Evolutionary conservation across 345 rosid species (phyloP), one percentile per base, ranked within the genome.

Genomic region (Ceriops tagal): DNA sequence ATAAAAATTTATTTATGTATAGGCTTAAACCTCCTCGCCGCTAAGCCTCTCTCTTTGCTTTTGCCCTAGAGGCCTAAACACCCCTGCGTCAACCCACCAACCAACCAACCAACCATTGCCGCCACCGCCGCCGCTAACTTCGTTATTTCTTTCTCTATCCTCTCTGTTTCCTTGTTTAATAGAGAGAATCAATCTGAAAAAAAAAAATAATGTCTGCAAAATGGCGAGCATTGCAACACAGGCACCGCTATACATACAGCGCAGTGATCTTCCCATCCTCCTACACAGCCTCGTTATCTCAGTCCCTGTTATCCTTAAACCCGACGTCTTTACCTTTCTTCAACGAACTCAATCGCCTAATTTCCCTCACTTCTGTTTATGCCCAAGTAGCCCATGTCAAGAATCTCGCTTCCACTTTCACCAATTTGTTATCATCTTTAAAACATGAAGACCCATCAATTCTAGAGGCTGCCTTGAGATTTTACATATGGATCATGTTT

Each of bases 171-270:
- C 52, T 30, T 16, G 5, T 21, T 22, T 35, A 5, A 2, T 34
- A 24, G 5, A 55, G 34, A 34, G 26, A 6, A 4, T 7, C 32
- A 1, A 47, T 11, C 22, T 35, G 78, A 32, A 28, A 31, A 5
- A 31, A 31, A 32, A 34, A 34, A 34, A 34, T 6, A 43, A 93
- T 93, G 98, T 93, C 98, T 3, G 92, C 97, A 13, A 93, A 93
- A 76, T 91, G 98, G 97, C 89, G 98, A 65, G 97, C 98, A 49
- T 61, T 91, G 57, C 98, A 93, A 81, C 96, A 93, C 64, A 92
- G 98, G 67, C 98, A 93, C 79, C 96, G 96, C 46, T 93, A 87
- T 79, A 93, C 96, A 21, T 89, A 93, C 88, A 86, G 83, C 75
- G 91, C 95, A n/a, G 83, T 93, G 59, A 66, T 84, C 30, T 93